These are phyloP conservation scores for Sporothrix luriei DNA, from an alignment of 2,329 filamentous ascomycete species.

Conservation along the genomic window DNA sequence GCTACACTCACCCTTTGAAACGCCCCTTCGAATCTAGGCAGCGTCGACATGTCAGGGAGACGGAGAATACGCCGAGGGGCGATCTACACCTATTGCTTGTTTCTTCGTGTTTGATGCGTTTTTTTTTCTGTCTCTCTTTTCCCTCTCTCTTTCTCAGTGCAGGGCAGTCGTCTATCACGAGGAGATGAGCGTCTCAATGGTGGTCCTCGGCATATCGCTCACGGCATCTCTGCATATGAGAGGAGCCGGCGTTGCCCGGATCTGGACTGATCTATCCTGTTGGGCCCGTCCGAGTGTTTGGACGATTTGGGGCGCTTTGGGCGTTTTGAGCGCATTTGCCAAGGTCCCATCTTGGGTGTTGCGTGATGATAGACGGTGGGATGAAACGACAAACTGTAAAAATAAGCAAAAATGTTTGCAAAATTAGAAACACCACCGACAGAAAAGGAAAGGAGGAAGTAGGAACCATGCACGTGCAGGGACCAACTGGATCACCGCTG, in stretches of 20 bases:
- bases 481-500: background rate
- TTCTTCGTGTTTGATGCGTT: background rate
- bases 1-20: background rate
- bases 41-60: background rate
- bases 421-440: background rate
- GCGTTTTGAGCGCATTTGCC: background rate
- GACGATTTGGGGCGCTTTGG: background rate
- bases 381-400: constrained; percentile 9
- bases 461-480: background rate
- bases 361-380: background rate
- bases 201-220: constrained; percentile 11
- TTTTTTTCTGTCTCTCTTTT: background rate
- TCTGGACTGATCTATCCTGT: background rate
- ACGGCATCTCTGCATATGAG: constrained; percentile 10
- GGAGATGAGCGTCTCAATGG: background rate
- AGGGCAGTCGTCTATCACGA: background rate
- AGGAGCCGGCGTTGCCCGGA: background rate
- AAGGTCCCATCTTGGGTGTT: background rate
- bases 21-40: constrained; percentile 12
- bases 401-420: background rate
- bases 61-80: background rate
- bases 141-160: background rate
- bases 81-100: background rate
- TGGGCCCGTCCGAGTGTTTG: background rate
- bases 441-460: background rate